phyloP scores from a whole-genome alignment of 1,284 basidiomycete genomes.

The Ustilago xerochloae region DNA sequence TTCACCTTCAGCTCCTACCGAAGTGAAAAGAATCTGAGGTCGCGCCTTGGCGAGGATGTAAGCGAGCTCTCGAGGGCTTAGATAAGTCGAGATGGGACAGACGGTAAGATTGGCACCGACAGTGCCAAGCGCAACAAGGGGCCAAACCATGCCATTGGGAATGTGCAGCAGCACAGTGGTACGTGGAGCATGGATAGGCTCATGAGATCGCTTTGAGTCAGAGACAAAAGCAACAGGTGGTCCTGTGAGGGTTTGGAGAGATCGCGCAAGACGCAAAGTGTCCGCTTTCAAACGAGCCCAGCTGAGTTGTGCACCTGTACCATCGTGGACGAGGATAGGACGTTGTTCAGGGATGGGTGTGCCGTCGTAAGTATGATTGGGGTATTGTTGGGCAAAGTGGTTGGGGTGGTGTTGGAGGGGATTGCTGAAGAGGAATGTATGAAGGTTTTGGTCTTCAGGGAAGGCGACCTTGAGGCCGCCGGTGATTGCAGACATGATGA shows the following conservation, averaged over 20 bases:
- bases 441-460: constrained; percentile 37
- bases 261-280: constrained; percentile 50
- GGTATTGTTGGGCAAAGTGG: constrained; percentile 19
- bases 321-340: constrained; percentile 45
- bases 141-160: constrained; percentile 68
- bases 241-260: constrained; percentile 39
- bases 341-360: constrained; percentile 39
- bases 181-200: constrained; percentile 52
- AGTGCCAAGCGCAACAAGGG: constrained; percentile 66
- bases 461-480: constrained; percentile 34
- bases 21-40: constrained; percentile 67
- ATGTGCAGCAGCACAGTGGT: constrained; percentile 68
- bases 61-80: constrained; percentile 67
- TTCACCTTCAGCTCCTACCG: constrained; percentile 55
- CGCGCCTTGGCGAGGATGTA: constrained; percentile 67
- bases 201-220: constrained; percentile 5
- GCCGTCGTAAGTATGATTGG: constrained; percentile 48
- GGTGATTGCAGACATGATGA: constrained; percentile 19
- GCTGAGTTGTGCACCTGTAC: constrained; percentile 45
- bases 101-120: constrained; percentile 59
- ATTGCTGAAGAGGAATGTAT: constrained; percentile 51
- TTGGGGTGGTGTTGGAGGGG: constrained; percentile 51
- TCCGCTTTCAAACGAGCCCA: constrained; percentile 46
- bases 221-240: constrained; percentile 23
- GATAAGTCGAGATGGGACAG: constrained; percentile 67